Evolutionary conservation across 2,329 filamentous ascomycete species (phyloP).

Genomic region (Aspergillus pseudotamarii): DNA sequence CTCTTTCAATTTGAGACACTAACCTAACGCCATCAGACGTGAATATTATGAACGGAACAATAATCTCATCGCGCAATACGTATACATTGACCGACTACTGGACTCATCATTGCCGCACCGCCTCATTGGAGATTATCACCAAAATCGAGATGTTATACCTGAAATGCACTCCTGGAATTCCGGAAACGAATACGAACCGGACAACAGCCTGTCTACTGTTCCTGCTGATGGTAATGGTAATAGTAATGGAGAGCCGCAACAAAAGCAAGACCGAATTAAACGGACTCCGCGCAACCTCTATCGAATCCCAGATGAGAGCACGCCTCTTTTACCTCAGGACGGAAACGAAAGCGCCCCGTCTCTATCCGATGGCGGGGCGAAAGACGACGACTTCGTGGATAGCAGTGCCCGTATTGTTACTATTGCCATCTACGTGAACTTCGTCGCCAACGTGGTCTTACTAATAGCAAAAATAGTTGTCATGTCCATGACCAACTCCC

Average conservation of each 20-base stretch:
- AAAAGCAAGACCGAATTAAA: slow-evolving; percentile 54
- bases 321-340: slow-evolving; percentile 27
- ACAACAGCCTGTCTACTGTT: slow-evolving; percentile 47
- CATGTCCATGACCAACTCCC: slow-evolving; percentile 71
- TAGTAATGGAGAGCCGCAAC: slow-evolving; percentile 34
- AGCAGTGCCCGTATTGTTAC: slow-evolving; percentile 75
- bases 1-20: neutral
- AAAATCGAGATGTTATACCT: neutral
- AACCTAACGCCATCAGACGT: slow-evolving; percentile 53
- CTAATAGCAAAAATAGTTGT: slow-evolving; percentile 77
- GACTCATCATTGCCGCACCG: slow-evolving; percentile 92
- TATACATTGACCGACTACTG: slow-evolving; percentile 88
- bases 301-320: slow-evolving; percentile 55
- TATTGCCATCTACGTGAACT: slow-evolving; percentile 85
- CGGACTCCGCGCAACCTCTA: slow-evolving; percentile 86
- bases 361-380: slow-evolving; percentile 51
- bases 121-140: slow-evolving; percentile 81
- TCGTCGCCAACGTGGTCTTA: slow-evolving; percentile 74
- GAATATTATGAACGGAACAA: slow-evolving; percentile 90
- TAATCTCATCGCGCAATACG: slow-evolving; percentile 83
- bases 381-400: slow-evolving; percentile 57
- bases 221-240: neutral
- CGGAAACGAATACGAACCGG: slow-evolving; percentile 35
- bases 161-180: neutral
- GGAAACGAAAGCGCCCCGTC: slow-evolving; percentile 64